Conservation (phyloP, 768 basidiomycete genomes). For the Boletus coccyginus region DNA sequence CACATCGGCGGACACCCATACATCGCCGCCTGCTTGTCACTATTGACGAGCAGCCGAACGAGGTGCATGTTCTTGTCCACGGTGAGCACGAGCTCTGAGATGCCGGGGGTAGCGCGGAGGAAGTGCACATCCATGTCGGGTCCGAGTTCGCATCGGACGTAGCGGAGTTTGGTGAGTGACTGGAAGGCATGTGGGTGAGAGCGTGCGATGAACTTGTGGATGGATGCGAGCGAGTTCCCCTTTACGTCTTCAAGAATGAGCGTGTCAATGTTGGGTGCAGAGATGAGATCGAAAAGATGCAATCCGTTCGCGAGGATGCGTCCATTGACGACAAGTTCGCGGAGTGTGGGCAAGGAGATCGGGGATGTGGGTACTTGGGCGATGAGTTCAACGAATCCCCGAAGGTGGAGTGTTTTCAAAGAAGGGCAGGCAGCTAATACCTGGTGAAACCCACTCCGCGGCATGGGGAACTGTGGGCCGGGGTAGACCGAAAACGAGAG, state of each 20-base stretch:
- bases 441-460: constrained; percentile 23
- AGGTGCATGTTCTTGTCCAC: constrained; percentile 31
- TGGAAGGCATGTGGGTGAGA: constrained; percentile 30
- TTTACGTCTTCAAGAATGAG: constrained; percentile 33
- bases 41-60: constrained; percentile 31
- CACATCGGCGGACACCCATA: constrained; percentile 30
- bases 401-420: constrained; percentile 26
- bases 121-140: constrained; percentile 32
- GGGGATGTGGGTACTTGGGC: constrained; percentile 18
- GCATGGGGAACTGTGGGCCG: constrained; percentile 31
- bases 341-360: constrained; percentile 24
- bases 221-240: constrained; percentile 21
- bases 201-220: constrained; percentile 27
- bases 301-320: constrained; percentile 28
- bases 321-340: constrained; percentile 32
- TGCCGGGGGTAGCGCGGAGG: constrained; percentile 30
- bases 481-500: constrained; percentile 35
- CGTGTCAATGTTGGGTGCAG: constrained; percentile 30
- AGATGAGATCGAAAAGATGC: constrained; percentile 32
- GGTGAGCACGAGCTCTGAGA: constrained; percentile 32
- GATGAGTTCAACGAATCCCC: constrained; percentile 30
- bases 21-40: constrained; percentile 33
- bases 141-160: constrained; percentile 31
- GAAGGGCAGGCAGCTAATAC: constrained; percentile 19
- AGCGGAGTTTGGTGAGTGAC: constrained; percentile 26